A percentile compares a stretch with the other conserved stretches of the same genome.
phyloP scores from a whole-genome alignment of 1,284 basidiomycete species.

The Tilletia setariae region DNA sequence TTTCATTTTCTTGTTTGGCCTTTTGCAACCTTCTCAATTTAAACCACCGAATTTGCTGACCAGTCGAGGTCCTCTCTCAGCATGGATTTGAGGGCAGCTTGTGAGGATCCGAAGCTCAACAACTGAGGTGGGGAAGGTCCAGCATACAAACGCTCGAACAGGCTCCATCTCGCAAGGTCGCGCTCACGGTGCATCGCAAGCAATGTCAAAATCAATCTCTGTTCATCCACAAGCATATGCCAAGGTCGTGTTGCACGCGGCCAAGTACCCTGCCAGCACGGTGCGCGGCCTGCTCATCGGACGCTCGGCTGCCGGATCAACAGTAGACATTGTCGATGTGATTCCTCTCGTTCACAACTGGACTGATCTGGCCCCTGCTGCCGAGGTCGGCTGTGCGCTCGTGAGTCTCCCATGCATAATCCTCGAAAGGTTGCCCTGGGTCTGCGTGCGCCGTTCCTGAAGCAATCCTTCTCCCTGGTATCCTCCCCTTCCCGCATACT shows the following conservation, averaged over 20 bases:
- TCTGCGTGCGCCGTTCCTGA: too few species aligned
- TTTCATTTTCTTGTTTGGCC: too few species aligned
- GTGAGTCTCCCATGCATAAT: slow-evolving; percentile 16
- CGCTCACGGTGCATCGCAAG: too few species aligned
- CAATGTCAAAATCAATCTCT: not conserved
- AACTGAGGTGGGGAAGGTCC: too few species aligned
- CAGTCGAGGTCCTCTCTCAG: too few species aligned
- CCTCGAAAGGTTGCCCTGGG: not conserved
- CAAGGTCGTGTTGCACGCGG: slow-evolving; percentile 24
- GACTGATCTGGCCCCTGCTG: slow-evolving; percentile 24
- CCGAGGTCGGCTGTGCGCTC: slow-evolving; percentile 25
- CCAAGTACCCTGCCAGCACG: slow-evolving; percentile 25
- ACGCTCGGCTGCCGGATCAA: not conserved
- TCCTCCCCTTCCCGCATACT: not conserved
- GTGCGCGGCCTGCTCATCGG: slow-evolving; percentile 25
- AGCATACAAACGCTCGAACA: too few species aligned
- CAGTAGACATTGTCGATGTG: slow-evolving; percentile 16
- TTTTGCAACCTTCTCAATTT: too few species aligned
- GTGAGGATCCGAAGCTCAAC: too few species aligned
- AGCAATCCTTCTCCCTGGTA: not conserved
- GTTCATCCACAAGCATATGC: slow-evolving; percentile 20
- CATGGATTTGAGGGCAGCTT: too few species aligned
- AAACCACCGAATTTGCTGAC: too few species aligned
- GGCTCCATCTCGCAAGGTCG: too few species aligned
- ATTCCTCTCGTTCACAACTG: slow-evolving; percentile 26